Conservation (phyloP, 1,139 yeast species). For the Diutina catenulata region DNA sequence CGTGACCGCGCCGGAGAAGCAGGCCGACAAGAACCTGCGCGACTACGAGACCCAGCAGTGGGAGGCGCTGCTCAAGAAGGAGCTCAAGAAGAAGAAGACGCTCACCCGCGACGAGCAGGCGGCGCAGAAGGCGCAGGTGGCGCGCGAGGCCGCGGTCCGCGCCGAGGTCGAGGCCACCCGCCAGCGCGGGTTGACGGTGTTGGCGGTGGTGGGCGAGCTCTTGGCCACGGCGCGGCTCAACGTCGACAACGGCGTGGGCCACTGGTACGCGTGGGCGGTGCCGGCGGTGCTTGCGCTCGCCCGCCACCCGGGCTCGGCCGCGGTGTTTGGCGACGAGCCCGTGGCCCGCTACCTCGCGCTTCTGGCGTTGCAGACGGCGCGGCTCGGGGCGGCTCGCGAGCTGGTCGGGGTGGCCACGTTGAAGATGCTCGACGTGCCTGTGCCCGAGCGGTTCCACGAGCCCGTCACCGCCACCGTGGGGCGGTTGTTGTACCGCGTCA, state of each 20-base stretch:
- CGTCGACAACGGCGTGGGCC: neutral
- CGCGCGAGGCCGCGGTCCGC: slow-evolving; percentile 48
- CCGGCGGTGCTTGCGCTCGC: neutral
- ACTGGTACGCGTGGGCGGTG: slow-evolving; percentile 1
- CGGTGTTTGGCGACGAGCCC: neutral
- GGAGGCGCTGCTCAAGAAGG: slow-evolving; percentile 78
- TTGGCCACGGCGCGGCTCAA: slow-evolving; percentile 1
- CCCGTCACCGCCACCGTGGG: slow-evolving; percentile 44
- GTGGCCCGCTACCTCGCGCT: neutral
- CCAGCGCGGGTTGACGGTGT: neutral
- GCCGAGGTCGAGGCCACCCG: neutral
- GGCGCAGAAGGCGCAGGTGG: slow-evolving; percentile 47
- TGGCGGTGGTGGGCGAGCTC: neutral
- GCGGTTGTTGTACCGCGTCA: slow-evolving; percentile 62
- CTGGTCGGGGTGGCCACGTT: slow-evolving; percentile 60
- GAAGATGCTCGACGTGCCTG: slow-evolving; percentile 23
- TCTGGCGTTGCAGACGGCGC: neutral
- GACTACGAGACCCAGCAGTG: slow-evolving; percentile 82
- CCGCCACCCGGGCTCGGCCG: neutral
- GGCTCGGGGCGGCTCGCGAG: slow-evolving; percentile 34
- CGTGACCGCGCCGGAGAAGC: slow-evolving; percentile 36
- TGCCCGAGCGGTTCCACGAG: slow-evolving; percentile 38
- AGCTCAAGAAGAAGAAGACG: slow-evolving; percentile 56
- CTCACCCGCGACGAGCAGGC: slow-evolving; percentile 67
- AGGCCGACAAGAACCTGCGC: slow-evolving; percentile 49